Evolutionary conservation across 192 early-diverging fungal species (phyloP), one percentile per base, ranked within the genome.

Genomic region (Allomyces macrogynus): DNA sequence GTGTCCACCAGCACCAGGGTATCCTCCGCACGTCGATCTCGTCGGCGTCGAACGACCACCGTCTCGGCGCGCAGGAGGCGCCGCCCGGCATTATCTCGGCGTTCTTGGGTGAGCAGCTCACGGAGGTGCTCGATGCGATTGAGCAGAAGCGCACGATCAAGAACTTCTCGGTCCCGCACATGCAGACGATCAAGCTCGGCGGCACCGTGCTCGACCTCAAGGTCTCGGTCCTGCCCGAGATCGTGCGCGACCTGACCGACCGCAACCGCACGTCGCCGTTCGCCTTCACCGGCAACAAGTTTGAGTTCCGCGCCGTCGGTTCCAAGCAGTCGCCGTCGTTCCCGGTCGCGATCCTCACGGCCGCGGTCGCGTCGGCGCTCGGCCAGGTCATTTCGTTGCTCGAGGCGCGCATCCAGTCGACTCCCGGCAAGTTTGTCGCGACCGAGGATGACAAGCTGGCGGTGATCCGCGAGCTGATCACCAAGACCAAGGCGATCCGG

Each of bases 211-310:
- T 98, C 60, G 93, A 95, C 73, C 80, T 98, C 69, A 96, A 96
- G 83, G 90, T 95, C 49, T 84, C 92, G 11, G 85, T 86, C 10
- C 81, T 99, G 60, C 93, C 95, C 66, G 78, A 81, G 70, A 92
- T 99, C 70, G 69, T 86, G 22, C 91, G 95, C 73, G 95, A 99
- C 77, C 76, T 99, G 72, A 99, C 95, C 22, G 95, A 99, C 78
- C 91, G 95, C 79, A 99, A 99, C 87, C 90, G 93, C 72, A 99
- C 95, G 32, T 96, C 92, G 63, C 93, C 95, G 44, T 96, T 99
- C 66, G 95, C 95, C 64, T 99, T 99, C 75, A 99, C 95, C 66
- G 95, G 95, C 54, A 99, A 99, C 88, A 99, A 99, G 84, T 99
- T 99, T 69, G 95, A 99, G 83, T 98, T 95, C 92, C 89, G 92